phyloP scores from a whole-genome alignment of 23 red algal genomes.

The Gracilaria domingensis region DNA sequence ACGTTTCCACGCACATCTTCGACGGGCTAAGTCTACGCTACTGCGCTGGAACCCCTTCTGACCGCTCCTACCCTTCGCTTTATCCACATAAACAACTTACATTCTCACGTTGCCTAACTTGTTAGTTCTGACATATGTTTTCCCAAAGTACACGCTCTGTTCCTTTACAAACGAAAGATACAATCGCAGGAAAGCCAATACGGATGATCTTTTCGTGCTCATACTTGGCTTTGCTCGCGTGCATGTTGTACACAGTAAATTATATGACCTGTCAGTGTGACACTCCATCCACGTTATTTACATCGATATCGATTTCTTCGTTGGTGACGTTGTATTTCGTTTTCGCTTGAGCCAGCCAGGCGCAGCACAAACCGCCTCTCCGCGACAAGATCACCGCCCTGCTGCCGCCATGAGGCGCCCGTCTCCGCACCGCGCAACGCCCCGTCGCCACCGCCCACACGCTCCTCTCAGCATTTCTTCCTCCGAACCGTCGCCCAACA shows the following conservation, averaged over 20 bases:
- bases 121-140: background rate
- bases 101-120: background rate
- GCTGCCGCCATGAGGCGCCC: no score
- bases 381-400: no score
- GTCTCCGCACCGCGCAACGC: no score
- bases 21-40: slow-evolving; percentile 60
- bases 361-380: no score
- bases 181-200: background rate
- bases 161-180: background rate
- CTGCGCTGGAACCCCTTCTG: slow-evolving; percentile 25
- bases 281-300: background rate
- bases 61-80: background rate
- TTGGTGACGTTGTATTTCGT: background rate
- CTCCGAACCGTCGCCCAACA: no score
- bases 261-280: background rate
- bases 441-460: no score
- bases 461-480: no score
- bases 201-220: background rate
- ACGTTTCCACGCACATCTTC: slow-evolving; percentile 53
- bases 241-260: background rate
- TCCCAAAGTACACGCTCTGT: background rate
- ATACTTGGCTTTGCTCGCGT: background rate
- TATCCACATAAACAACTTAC: background rate
- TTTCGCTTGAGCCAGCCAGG: background rate
- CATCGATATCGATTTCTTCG: slow-evolving; percentile 8